Conservation (phyloP, 768 basidiomycete genomes). For the Tulasnella sp. region DNA sequence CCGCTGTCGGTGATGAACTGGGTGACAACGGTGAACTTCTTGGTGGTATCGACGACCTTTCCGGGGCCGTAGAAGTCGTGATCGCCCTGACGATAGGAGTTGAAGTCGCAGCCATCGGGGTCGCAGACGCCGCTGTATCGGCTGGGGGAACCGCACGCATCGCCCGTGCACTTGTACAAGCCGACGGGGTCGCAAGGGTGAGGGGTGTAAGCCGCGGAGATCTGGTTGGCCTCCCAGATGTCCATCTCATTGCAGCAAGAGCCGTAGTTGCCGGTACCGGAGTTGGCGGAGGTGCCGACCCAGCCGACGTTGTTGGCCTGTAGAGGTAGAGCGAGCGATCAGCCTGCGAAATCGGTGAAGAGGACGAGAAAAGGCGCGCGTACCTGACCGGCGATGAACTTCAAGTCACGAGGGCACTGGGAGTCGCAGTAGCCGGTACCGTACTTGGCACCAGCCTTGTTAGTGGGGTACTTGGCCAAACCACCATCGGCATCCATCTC, state of each 20-base stretch:
- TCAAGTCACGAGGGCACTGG: conserved; percentile 47
- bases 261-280: conserved; percentile 36
- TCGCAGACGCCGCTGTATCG: too few relatives aligned
- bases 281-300: conserved; percentile 30
- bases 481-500: conserved; percentile 52
- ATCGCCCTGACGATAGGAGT: too few relatives aligned
- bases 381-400: conserved; percentile 47
- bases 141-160: too few relatives aligned
- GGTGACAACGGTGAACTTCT: too few relatives aligned
- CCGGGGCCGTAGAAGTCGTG: too few relatives aligned
- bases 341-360: not conserved
- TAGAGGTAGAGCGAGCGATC: not conserved
- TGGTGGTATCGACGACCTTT: too few relatives aligned
- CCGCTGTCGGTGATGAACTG: too few relatives aligned
- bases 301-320: conserved; percentile 41
- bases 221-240: too few relatives aligned
- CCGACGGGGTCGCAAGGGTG: too few relatives aligned
- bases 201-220: too few relatives aligned
- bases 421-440: conserved; percentile 59
- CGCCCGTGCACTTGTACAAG: too few relatives aligned
- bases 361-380: conserved; percentile 14
- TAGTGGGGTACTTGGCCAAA: conserved; percentile 34
- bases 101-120: too few relatives aligned
- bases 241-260: conserved; percentile 50
- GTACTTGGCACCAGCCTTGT: conserved; percentile 48